Evolutionary conservation across 768 basidiomycete genomes (phyloP), one percentile per base, ranked within the genome.

Genomic region (Tricholoma flavovirens): DNA sequence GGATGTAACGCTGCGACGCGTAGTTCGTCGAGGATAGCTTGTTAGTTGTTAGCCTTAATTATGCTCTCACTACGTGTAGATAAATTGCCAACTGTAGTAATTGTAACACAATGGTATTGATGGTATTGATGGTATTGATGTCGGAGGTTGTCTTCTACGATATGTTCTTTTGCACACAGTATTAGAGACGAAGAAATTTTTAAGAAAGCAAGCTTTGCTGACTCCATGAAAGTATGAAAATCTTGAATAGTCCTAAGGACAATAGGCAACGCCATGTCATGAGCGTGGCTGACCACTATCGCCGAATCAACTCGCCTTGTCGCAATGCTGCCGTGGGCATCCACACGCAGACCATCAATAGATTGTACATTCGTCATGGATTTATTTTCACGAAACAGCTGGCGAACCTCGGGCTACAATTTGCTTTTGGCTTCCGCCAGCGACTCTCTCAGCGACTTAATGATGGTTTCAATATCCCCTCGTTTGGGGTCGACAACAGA

Each of bases 401-500:
- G 4, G 10, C 22, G 43, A 45, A 45, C 21, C 43, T 45, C 21
- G 22, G 21, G 24, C 11, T 45, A 45, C 40, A 21, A 9, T 10
- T 1, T 42, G 17, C 66, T 66, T 59, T 63, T 70, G 4, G 72
- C 72, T 61, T 79, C 78, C 7, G 66, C 63, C 53, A 91, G 64
- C 3, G 79, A 73, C 55, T 84, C 84, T 64, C 78, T 79, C 67
- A 97, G 68, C 5, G 83, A 83, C 12, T 74, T 70, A 45, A 92
- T 75, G 55, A 97, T 73, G 65, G 72, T 84, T 62, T 91, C 85
- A 11, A 96, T 67, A 67, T 98, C 94, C 0, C 82, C 86, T 53
- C 93, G 78, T 55, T 78, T 62, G 21, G 73, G 52, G 56, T 93
- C 83, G 6, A 88, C 84, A 19, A 82, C 94, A n/a, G 87, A 85